These are phyloP conservation scores for Lichtheimia ramosa DNA, from an alignment of 371 early-diverging fungal species.

Conservation along the genomic window DNA sequence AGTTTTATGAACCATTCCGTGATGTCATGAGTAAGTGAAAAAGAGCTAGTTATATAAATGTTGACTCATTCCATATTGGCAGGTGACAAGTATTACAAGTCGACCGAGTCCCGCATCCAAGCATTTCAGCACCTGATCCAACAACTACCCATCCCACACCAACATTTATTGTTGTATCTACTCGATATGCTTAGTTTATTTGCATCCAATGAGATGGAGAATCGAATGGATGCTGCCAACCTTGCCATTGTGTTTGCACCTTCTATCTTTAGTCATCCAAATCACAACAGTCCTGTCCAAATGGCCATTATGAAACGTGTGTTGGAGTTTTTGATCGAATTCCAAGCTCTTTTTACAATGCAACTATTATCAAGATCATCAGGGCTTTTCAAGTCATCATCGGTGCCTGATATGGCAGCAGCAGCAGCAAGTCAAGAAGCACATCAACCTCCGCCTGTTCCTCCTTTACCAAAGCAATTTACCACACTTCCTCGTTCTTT, in stretches of 20 bases:
- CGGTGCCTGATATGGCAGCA: not conserved
- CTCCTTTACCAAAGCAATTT: no score
- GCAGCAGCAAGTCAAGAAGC: not conserved
- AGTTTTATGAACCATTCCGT: constrained; percentile 60
- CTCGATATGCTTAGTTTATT: constrained; percentile 61
- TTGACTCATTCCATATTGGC: not conserved
- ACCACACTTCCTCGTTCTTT: not conserved
- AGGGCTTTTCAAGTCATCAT: not conserved
- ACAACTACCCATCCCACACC: constrained; percentile 56
- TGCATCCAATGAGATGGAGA: constrained; percentile 46
- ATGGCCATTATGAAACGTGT: constrained; percentile 60
- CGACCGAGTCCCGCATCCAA: constrained; percentile 24
- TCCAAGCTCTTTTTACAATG: constrained; percentile 45
- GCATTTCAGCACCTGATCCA: constrained; percentile 56
- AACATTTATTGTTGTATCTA: constrained; percentile 62
- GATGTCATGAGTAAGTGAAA: constrained; percentile 48
- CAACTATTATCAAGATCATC: constrained; percentile 6
- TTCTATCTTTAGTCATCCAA: constrained; percentile 54
- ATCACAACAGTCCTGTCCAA: constrained; percentile 57
- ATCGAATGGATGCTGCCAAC: constrained; percentile 58
- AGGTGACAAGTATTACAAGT: constrained; percentile 15
- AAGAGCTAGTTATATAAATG: not conserved
- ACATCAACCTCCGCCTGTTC: no score
- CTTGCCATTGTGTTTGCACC: constrained; percentile 66
- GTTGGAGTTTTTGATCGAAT: constrained; percentile 57